Evolutionary conservation across 208 protist genomes (phyloP).

Genomic region (Trypanosomatidae sp.): DNA sequence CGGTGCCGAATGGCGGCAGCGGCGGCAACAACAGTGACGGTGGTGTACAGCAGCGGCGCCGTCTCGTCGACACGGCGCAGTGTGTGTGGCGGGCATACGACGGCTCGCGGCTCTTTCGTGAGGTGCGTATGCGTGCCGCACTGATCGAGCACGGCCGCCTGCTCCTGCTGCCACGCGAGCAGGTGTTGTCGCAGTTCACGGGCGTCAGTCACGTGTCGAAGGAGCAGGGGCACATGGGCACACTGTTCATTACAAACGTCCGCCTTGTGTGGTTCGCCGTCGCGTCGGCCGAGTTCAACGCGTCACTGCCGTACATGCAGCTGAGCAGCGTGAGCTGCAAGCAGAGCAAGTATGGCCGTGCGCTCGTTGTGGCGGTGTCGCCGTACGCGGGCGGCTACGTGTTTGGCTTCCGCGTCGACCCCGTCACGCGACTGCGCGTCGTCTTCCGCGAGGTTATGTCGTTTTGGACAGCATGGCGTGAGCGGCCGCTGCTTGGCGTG

Average conservation of each 20-base stretch:
- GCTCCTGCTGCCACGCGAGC: constrained; percentile 74
- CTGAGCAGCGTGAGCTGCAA: constrained; percentile 56
- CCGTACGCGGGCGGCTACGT: constrained; percentile 50
- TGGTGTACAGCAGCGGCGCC: background rate
- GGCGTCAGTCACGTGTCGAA: constrained; percentile 89
- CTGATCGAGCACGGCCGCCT: constrained; percentile 83
- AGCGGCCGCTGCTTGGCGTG: constrained; percentile 79
- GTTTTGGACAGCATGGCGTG: constrained; percentile 69
- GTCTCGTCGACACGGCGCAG: constrained; percentile 12
- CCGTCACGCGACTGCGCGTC: constrained; percentile 33
- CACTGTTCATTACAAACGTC: constrained; percentile 91
- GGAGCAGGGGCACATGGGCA: constrained; percentile 85
- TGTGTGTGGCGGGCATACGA: constrained; percentile 89
- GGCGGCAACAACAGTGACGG: background rate
- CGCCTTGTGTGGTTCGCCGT: constrained; percentile 92
- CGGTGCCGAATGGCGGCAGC: too few species aligned
- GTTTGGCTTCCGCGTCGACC: constrained; percentile 85
- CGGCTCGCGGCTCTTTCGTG: constrained; percentile 85
- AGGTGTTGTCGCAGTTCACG: constrained; percentile 65
- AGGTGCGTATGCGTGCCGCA: constrained; percentile 88
- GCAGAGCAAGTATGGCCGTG: constrained; percentile 68
- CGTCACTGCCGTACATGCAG: constrained; percentile 93
- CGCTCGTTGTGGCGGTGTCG: constrained; percentile 76
- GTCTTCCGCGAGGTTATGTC: constrained; percentile 72
- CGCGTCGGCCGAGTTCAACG: constrained; percentile 86